Percentiles rank a stretch among this genome's conserved stretches.
Evolutionary conservation across 352 stramenopile species (phyloP).

Genomic region (Phytophthora sp.): DNA sequence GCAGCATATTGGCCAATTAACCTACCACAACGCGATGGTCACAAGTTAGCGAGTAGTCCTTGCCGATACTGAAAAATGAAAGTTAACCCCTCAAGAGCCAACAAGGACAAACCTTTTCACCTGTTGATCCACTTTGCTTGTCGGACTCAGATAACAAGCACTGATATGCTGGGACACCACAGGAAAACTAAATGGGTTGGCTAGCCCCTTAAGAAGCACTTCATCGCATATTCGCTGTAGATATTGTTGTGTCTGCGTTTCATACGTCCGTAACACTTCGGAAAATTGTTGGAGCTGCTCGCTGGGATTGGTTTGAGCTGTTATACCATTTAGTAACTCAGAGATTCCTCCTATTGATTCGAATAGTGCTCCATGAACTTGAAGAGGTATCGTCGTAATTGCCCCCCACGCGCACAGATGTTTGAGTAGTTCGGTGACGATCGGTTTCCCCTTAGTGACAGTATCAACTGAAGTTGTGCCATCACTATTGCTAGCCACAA

Average conservation of each 20-base stretch:
- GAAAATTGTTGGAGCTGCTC: constrained; percentile 42
- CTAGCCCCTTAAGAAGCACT: constrained; percentile 74
- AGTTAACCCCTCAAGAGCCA: background rate
- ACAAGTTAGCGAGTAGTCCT: too few relatives aligned
- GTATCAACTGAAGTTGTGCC: constrained; percentile 27
- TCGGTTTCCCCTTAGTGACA: constrained; percentile 55
- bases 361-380: constrained; percentile 82
- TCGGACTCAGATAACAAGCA: constrained; percentile 78
- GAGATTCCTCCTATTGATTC: constrained; percentile 80
- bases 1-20: constrained; percentile 59
- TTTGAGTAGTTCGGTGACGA: constrained; percentile 66
- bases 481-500: constrained; percentile 31
- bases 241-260: constrained; percentile 57
- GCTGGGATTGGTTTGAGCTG: constrained; percentile 29
- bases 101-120: constrained; percentile 62
- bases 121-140: constrained; percentile 51
- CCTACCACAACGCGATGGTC: constrained; percentile 34
- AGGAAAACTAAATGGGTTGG: constrained; percentile 78
- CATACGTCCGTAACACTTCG: constrained; percentile 53
- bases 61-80: background rate
- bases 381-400: constrained; percentile 77
- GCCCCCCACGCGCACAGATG: constrained; percentile 63
- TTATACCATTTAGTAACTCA: constrained; percentile 66
- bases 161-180: constrained; percentile 84
- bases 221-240: constrained; percentile 70